A percentile compares a stretch with the other conserved stretches of the same genome.
These are phyloP conservation scores for Penicillium odoratum DNA, from an alignment of 495 filamentous ascomycete genomes.

Conservation along the genomic window DNA sequence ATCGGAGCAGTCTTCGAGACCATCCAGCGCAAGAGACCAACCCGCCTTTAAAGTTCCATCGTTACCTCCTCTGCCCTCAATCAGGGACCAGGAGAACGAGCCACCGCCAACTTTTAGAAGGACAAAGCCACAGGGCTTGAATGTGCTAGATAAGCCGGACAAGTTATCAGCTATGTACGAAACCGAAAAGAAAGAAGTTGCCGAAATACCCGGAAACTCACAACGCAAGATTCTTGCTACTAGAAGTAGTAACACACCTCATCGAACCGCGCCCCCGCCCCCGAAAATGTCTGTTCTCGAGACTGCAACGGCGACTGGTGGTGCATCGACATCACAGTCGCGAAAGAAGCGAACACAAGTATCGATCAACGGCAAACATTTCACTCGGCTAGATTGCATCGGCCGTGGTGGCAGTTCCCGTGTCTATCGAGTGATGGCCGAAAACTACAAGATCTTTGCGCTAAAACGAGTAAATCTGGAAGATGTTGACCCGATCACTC, in stretches of 20 bases:
- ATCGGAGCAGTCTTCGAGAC: constrained; percentile 42
- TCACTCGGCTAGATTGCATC: constrained; percentile 83
- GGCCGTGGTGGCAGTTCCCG: constrained; percentile 89
- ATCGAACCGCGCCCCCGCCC: constrained; percentile 74
- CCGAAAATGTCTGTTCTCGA: constrained; percentile 96
- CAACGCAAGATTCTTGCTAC: constrained; percentile 68
- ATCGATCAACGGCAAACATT: constrained; percentile 86
- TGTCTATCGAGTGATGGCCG: constrained; percentile 95
- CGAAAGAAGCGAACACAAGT: constrained; percentile 76
- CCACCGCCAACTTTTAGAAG: constrained; percentile 73
- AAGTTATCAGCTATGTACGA: constrained; percentile 54
- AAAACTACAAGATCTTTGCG: constrained; percentile 92
- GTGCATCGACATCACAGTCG: constrained; percentile 69
- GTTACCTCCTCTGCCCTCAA: constrained; percentile 56
- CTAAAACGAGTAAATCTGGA: constrained; percentile 90
- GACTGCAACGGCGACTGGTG: constrained; percentile 81
- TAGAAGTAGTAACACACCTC: constrained; percentile 81
- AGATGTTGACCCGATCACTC: constrained; percentile 77
- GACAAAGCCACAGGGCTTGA: constrained; percentile 58
- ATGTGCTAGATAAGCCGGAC: constrained; percentile 58
- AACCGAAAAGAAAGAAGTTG: constrained; percentile 47
- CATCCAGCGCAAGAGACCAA: constrained; percentile 39
- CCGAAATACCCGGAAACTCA: constrained; percentile 49
- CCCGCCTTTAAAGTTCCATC: constrained; percentile 69
- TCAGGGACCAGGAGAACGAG: constrained; percentile 79